Percentiles rank a stretch among this genome's conserved stretches.
Conservation (phyloP, 2,329 filamentous ascomycete species). For the Ophiocordyceps camponoti-saundersi region DNA sequence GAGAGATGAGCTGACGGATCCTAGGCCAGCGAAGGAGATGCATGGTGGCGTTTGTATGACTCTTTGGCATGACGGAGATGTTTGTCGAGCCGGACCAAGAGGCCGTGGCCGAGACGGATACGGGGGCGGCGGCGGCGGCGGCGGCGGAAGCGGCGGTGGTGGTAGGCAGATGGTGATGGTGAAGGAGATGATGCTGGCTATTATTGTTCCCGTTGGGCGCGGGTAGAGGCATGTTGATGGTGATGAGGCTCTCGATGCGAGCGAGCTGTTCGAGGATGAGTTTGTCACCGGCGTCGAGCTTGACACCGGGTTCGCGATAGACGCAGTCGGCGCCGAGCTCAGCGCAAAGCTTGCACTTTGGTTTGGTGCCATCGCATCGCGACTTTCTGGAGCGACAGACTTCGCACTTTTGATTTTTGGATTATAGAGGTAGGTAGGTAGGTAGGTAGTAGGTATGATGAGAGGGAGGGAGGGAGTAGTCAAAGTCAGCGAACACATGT, state of each 20-base stretch:
- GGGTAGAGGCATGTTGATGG: slow-evolving; percentile 42
- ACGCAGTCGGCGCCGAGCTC: slow-evolving; percentile 71
- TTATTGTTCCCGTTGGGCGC: slow-evolving; percentile 34
- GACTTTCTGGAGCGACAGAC: slow-evolving; percentile 69
- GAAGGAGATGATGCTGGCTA: slow-evolving; percentile 41
- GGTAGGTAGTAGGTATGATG: too few relatives aligned
- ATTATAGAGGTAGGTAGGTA: too few relatives aligned
- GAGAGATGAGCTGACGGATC: slow-evolving; percentile 60
- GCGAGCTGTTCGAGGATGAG: slow-evolving; percentile 64
- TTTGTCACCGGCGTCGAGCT: slow-evolving; percentile 75
- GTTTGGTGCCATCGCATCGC: slow-evolving; percentile 61
- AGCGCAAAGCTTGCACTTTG: slow-evolving; percentile 71
- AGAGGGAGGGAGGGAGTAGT: too few relatives aligned
- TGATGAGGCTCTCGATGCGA: slow-evolving; percentile 64
- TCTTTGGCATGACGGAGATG: slow-evolving; percentile 74
- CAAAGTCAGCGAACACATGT: too few relatives aligned
- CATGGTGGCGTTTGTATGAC: slow-evolving; percentile 65
- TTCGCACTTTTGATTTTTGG: slow-evolving; percentile 40
- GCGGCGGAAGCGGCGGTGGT: slow-evolving; percentile 46
- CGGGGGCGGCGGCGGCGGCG: slow-evolving; percentile 36
- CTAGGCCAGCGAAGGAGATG: slow-evolving; percentile 68
- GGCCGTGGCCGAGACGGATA: slow-evolving; percentile 43
- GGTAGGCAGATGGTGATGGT: slow-evolving; percentile 42
- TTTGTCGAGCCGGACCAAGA: slow-evolving; percentile 36
- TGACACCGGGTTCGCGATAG: slow-evolving; percentile 73